Evolutionary conservation across 805 yeast species (phyloP).

Genomic region (Zygotorulaspora danielsina): DNA sequence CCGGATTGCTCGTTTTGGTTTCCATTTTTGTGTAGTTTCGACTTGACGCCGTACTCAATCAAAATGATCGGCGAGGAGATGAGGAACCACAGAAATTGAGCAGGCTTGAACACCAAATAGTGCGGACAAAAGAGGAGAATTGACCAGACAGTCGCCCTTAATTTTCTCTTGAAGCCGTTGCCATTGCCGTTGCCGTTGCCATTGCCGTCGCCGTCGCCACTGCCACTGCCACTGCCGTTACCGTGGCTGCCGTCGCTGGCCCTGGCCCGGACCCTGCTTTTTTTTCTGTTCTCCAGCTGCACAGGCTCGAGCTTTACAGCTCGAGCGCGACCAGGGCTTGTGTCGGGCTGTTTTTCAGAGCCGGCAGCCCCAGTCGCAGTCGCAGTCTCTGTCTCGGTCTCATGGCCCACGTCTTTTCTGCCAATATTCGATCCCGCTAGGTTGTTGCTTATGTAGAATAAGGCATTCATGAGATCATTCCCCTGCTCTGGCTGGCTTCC

Average conservation of each 20-base stretch:
- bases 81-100: slow-evolving; percentile 46
- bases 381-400: too few species aligned
- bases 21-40: slow-evolving; percentile 9
- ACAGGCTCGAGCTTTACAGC: too few species aligned
- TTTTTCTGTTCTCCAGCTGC: too few species aligned
- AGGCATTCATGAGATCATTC: slow-evolving; percentile 21
- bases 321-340: too few species aligned
- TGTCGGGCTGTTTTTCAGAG: too few species aligned
- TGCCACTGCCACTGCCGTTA: not conserved
- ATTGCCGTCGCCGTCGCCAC: slow-evolving; percentile 2
- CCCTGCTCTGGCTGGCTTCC: too few species aligned
- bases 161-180: not conserved
- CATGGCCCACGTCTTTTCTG: slow-evolving; percentile 2
- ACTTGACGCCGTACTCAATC: slow-evolving; percentile 30
- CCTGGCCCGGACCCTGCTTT: not conserved
- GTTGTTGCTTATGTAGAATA: slow-evolving; percentile 31
- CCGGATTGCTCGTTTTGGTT: slow-evolving; percentile 10
- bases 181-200: not conserved
- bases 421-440: slow-evolving; percentile 5
- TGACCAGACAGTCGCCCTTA: slow-evolving; percentile 16
- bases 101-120: slow-evolving; percentile 49
- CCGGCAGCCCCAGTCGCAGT: too few species aligned
- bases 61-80: slow-evolving; percentile 53
- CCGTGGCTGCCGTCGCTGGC: not conserved
- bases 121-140: slow-evolving; percentile 47